These are phyloP conservation scores for Kluyveromyces wickerhamii DNA, from an alignment of 805 yeast genomes.

Conservation along the genomic window DNA sequence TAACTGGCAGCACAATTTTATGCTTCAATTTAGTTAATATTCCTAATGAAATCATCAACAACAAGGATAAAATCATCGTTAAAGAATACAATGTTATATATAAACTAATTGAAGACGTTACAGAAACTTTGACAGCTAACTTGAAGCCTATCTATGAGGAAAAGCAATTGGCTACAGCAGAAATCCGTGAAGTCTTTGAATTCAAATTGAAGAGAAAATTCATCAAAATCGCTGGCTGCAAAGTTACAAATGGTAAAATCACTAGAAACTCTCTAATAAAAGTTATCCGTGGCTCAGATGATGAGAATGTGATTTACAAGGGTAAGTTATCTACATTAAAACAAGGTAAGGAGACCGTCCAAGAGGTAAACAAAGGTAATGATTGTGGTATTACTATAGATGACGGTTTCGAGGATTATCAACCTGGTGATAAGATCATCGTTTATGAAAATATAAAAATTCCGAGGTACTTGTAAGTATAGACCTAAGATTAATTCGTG, in stretches of 20 bases:
- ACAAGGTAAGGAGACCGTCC: conserved; percentile 71
- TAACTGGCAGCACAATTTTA: conserved; percentile 64
- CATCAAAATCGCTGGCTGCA: conserved; percentile 78
- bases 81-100: conserved; percentile 74
- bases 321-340: conserved; percentile 70
- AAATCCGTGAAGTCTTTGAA: conserved; percentile 62
- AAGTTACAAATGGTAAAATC: conserved; percentile 61
- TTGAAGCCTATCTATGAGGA: conserved; percentile 61
- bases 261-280: conserved; percentile 50
- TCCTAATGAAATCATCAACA: conserved; percentile 50
- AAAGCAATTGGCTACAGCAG: conserved; percentile 58
- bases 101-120: conserved; percentile 77
- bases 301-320: conserved; percentile 35
- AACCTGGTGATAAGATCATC: conserved; percentile 69
- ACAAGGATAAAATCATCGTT: conserved; percentile 52
- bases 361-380: conserved; percentile 70
- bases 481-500: not conserved
- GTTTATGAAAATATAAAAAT: conserved; percentile 59
- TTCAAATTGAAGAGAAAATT: conserved; percentile 53
- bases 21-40: conserved; percentile 64
- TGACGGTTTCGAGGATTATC: conserved; percentile 51
- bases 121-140: conserved; percentile 48
- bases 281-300: conserved; percentile 42
- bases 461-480: conserved; percentile 41
- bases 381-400: conserved; percentile 85